Percentiles rank a stretch among this genome's conserved stretches.
Conservation (phyloP, 768 basidiomycete species). For the Sistotremastrum suecicum region DNA sequence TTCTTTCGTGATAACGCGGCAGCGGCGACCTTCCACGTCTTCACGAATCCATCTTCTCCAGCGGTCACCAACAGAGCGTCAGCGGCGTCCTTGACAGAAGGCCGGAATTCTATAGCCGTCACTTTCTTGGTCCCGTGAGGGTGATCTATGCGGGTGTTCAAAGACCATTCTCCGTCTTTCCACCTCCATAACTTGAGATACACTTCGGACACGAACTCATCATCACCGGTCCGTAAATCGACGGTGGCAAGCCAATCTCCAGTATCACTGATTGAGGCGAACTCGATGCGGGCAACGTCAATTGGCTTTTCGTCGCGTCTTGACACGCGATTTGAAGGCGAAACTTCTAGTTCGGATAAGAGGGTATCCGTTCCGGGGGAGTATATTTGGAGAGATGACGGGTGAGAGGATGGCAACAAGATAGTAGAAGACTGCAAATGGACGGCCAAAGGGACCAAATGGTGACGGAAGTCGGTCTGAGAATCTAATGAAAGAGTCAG, state of each 20-base stretch:
- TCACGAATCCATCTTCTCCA: slow-evolving; percentile 61
- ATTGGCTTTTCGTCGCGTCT: slow-evolving; percentile 63
- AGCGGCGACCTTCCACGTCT: slow-evolving; percentile 52
- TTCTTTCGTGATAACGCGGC: slow-evolving; percentile 14
- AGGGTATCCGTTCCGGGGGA: slow-evolving; percentile 58
- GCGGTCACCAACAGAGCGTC: slow-evolving; percentile 49
- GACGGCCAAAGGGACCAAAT: slow-evolving; percentile 53
- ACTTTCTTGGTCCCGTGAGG: slow-evolving; percentile 64
- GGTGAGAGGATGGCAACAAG: slow-evolving; percentile 85
- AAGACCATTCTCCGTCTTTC: slow-evolving; percentile 49
- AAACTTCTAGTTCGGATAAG: slow-evolving; percentile 79
- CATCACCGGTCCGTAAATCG: slow-evolving; percentile 59
- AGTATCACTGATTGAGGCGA: slow-evolving; percentile 45
- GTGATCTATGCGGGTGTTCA: slow-evolving; percentile 82
- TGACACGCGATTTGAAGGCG: slow-evolving; percentile 85
- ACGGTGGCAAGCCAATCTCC: slow-evolving; percentile 89
- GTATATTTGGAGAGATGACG: slow-evolving; percentile 88
- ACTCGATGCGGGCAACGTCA: slow-evolving; percentile 64
- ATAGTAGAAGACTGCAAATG: slow-evolving; percentile 64
- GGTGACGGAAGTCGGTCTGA: slow-evolving; percentile 15
- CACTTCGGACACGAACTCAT: slow-evolving; percentile 48
- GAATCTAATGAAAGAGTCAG: not conserved
- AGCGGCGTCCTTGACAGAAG: slow-evolving; percentile 19
- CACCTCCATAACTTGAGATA: slow-evolving; percentile 89
- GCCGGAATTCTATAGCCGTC: slow-evolving; percentile 57